Base-by-base conservation (phyloP, 1,139 yeast species). In the Magnusiomyces magnusii region DNA sequence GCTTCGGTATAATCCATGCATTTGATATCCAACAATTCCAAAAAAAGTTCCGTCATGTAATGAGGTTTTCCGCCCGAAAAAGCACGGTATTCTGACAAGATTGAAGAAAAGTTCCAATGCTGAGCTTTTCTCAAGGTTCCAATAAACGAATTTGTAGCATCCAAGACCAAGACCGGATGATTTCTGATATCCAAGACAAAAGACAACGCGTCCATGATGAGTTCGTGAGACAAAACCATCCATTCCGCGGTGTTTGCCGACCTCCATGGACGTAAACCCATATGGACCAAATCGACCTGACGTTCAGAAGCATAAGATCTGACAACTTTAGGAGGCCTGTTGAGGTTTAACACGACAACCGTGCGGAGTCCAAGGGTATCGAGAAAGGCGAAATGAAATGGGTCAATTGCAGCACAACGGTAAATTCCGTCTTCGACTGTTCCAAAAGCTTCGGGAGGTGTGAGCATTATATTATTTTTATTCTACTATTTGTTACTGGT, bases 41-140 rank as follows among this genome's bases (percentile, higher is more conserved):
- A 73, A 67, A 87, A 90, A 13, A 86, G 86, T 68, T 92, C 97
- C 3, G 93, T 91, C 68, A 80, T 82, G 69, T 90, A 91, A 66
- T 84, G 88, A 36, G 86, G 78, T 66, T 87, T 85, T 61, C 82
- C 83, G 41, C 91, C 87, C 1, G 90, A 79, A 71, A 84, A 88
- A 9, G 87, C 79, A 55, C 96, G 77, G 73, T 89, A 93, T 71
- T 93, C 98, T 64, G 86, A 87, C 36, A 91, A 81, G 10, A 92
- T 84, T 27, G 95, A 84, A 44, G 91, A 84, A 69, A 87, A 87
- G 65, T 85, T 86, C 98, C 97, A 92, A 71, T 87, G 87, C 71
- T 89, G 95, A 44, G 91, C 78, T 69, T 86, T 85, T 58, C 99
- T 76, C 41, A 93, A 73, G 1, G 91, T 77, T 0, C 97, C 97